A percentile compares a stretch with the other conserved stretches of the same genome.
These are phyloP conservation scores for Agastache rugosa DNA, from an alignment of 257 asterid species.

Conservation along the genomic window DNA sequence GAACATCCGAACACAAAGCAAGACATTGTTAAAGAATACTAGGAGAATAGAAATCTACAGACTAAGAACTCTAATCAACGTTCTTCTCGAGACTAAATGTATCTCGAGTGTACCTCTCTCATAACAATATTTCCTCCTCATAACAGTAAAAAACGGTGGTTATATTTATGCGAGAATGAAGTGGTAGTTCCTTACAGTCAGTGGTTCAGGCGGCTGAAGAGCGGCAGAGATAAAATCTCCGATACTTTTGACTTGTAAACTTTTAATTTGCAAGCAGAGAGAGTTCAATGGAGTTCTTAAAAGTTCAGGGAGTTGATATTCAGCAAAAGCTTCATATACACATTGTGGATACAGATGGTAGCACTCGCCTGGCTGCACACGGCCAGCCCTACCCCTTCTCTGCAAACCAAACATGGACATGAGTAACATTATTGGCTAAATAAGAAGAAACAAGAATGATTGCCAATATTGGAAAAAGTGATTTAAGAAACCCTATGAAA, in stretches of 20 bases:
- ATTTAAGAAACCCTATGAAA: slow-evolving; percentile 12
- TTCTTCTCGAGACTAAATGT: not conserved
- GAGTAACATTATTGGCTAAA: slow-evolving; percentile 25
- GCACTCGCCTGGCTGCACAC: slow-evolving; percentile 98
- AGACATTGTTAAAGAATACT: not conserved
- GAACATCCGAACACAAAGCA: not conserved
- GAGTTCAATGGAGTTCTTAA: slow-evolving; percentile 95
- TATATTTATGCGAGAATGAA: slow-evolving; percentile 18
- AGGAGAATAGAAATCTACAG: not conserved
- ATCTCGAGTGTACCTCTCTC: slow-evolving; percentile 18
- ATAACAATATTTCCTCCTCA: slow-evolving; percentile 18
- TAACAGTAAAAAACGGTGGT: slow-evolving; percentile 9
- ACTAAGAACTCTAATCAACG: not conserved
- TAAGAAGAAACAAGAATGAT: slow-evolving; percentile 15
- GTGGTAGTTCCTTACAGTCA: slow-evolving; percentile 70
- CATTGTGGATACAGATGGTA: slow-evolving; percentile 93
- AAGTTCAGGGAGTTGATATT: slow-evolving; percentile 97
- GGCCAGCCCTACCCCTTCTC: slow-evolving; percentile 99
- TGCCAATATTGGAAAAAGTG: not conserved
- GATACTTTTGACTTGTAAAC: slow-evolving; percentile 85
- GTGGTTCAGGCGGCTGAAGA: slow-evolving; percentile 89
- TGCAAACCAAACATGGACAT: slow-evolving; percentile 50
- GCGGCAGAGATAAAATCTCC: slow-evolving; percentile 92
- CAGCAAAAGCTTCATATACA: slow-evolving; percentile 94
- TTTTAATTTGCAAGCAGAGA: slow-evolving; percentile 97